Evolutionary conservation across 768 basidiomycete species (phyloP).

Genomic region (Amanita pallidorosea): DNA sequence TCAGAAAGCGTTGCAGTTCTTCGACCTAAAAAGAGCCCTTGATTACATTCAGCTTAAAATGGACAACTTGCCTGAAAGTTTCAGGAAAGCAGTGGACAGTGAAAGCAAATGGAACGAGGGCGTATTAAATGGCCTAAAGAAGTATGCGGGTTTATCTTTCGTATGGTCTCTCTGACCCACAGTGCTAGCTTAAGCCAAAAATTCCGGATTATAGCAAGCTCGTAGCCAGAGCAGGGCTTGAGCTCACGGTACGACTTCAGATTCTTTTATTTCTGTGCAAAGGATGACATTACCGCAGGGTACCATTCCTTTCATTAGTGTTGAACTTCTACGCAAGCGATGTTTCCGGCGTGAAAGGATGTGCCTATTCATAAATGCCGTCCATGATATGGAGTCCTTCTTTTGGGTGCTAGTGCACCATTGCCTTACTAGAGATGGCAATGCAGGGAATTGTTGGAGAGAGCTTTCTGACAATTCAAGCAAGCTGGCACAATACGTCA

Average conservation of each 20-base stretch:
- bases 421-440: conserved; percentile 10
- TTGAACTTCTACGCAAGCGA: no score
- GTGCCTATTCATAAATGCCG: conserved; percentile 3
- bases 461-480: neutral
- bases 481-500: neutral
- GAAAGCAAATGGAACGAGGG: neutral
- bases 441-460: conserved; percentile 3
- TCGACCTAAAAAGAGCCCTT: no score
- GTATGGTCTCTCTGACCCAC: neutral
- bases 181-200: neutral
- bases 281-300: no score
- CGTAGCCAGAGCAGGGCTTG: no score
- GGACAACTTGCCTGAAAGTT: no score
- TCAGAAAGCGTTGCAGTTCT: no score
- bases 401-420: conserved; percentile 13
- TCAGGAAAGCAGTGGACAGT: no score
- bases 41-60: no score
- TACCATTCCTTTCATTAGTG: no score
- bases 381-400: conserved; percentile 14
- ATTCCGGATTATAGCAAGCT: neutral
- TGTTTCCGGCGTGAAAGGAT: neutral
- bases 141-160: neutral
- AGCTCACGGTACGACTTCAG: no score
- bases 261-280: no score
- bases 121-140: neutral